phyloP scores from a whole-genome alignment of 1,284 basidiomycete genomes.

The Cryptococcus hybrid region DNA sequence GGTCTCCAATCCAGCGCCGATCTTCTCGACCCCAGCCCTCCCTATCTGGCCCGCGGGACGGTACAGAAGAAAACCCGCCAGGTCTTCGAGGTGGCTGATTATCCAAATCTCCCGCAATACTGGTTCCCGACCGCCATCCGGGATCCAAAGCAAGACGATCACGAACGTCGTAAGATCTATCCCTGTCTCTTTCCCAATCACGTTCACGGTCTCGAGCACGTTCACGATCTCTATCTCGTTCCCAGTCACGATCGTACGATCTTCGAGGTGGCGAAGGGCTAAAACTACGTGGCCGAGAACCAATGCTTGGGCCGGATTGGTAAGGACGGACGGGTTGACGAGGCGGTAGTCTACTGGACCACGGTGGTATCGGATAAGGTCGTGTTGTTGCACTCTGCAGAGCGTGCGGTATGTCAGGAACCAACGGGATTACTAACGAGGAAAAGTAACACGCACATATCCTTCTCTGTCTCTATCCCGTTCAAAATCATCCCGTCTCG shows the following conservation, averaged over 20 bases:
- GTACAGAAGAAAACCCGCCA: background rate
- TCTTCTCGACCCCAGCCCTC: slow-evolving; percentile 5
- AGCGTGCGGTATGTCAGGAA: too few species aligned
- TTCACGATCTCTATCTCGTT: background rate
- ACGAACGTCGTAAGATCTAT: slow-evolving; percentile 7
- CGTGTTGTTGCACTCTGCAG: background rate
- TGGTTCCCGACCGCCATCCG: background rate
- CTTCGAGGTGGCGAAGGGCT: slow-evolving; percentile 17
- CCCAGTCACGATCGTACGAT: slow-evolving; percentile 1
- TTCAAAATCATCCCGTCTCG: slow-evolving; percentile 4
- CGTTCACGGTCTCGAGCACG: too few species aligned
- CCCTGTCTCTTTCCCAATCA: slow-evolving; percentile 1
- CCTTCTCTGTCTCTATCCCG: slow-evolving; percentile 7
- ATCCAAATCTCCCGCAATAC: too few species aligned
- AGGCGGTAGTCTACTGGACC: slow-evolving; percentile 11
- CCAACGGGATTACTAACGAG: too few species aligned
- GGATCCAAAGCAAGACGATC: slow-evolving; percentile 8
- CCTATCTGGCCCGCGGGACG: background rate
- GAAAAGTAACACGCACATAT: slow-evolving; percentile 6
- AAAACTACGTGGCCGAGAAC: slow-evolving; percentile 11
- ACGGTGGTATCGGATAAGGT: slow-evolving; percentile 11
- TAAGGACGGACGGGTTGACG: slow-evolving; percentile 2
- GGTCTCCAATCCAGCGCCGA: background rate
- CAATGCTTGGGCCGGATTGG: slow-evolving; percentile 5
- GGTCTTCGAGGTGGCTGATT: background rate